Percentiles rank a stretch among this genome's conserved stretches.
These are phyloP conservation scores for Luvunga scandens DNA, from an alignment of 345 rosid genomes.

Conservation along the genomic window DNA sequence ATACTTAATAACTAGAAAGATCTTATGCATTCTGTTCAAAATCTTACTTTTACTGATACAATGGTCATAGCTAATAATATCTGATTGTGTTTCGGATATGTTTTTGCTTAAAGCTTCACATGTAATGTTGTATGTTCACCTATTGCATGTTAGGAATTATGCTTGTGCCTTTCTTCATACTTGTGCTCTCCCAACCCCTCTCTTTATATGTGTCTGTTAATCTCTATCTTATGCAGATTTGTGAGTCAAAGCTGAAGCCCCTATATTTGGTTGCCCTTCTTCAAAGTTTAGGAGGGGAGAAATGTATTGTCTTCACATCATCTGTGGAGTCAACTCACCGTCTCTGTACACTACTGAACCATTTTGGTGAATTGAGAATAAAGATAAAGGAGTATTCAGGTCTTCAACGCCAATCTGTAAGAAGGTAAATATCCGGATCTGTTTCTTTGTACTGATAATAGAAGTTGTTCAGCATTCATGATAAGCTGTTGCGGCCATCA, in stretches of 20 bases:
- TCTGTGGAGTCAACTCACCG: slow-evolving; percentile 88
- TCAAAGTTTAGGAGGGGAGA: slow-evolving; percentile 68
- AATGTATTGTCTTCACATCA: slow-evolving; percentile 82
- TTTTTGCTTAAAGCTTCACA: neutral
- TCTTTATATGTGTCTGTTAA: neutral
- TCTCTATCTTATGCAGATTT: slow-evolving; percentile 44
- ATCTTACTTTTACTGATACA: neutral
- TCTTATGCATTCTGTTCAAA: neutral
- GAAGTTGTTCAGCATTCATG: neutral
- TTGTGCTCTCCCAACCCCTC: neutral
- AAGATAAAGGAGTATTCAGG: slow-evolving; percentile 90
- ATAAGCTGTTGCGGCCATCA: neutral
- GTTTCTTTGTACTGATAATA: slow-evolving; percentile 1
- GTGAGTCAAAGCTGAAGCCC: slow-evolving; percentile 76
- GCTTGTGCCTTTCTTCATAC: neutral
- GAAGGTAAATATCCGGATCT: slow-evolving; percentile 52
- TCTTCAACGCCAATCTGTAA: slow-evolving; percentile 67
- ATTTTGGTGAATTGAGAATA: slow-evolving; percentile 63
- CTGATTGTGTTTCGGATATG: neutral
- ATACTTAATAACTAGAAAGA: neutral
- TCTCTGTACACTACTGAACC: slow-evolving; percentile 71
- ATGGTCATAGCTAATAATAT: neutral
- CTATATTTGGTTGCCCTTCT: slow-evolving; percentile 73
- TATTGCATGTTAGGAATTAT: neutral
- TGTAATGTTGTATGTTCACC: neutral